These are phyloP conservation scores for Gnomoniopsis smithogilvyi DNA, from an alignment of 2,329 filamentous ascomycete genomes.

Conservation along the genomic window DNA sequence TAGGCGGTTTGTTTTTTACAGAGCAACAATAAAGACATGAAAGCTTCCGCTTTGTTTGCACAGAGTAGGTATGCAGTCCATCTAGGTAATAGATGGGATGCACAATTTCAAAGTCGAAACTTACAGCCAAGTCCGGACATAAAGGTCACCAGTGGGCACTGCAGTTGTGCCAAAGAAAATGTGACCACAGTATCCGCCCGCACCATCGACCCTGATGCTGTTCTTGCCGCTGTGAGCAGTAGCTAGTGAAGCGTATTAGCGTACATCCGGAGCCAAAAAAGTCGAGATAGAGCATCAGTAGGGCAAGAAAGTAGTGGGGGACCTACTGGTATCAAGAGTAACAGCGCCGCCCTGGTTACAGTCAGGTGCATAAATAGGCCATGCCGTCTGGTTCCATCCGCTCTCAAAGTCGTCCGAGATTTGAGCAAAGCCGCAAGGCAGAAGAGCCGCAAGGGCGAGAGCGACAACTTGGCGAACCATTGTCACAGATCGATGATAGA, in stretches of 20 bases:
- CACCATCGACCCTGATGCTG: conserved; percentile 50
- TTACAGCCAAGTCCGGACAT: conserved; percentile 54
- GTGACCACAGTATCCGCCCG: conserved; percentile 55
- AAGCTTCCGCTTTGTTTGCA: no score
- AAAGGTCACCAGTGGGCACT: conserved; percentile 54
- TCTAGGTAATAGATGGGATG: conserved; percentile 1
- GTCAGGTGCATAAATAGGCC: conserved; percentile 57
- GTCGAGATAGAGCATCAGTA: no score
- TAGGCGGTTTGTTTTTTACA: no score
- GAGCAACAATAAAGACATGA: no score
- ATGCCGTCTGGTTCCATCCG: conserved; percentile 54
- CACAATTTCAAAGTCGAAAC: conserved; percentile 24
- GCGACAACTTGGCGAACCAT: conserved; percentile 43
- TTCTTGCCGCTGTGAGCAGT: conserved; percentile 55
- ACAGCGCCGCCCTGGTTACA: conserved; percentile 59
- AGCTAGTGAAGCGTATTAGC: conserved; percentile 20
- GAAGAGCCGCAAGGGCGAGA: conserved; percentile 42
- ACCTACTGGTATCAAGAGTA: conserved; percentile 45
- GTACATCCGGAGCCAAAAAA: no score
- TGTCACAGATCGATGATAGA: background rate
- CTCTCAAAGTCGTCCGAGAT: conserved; percentile 54
- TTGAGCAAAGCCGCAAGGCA: conserved; percentile 48
- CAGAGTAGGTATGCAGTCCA: background rate
- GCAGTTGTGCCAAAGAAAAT: conserved; percentile 59
- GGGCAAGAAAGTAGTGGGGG: no score